Evolutionary conservation across 192 early-diverging fungal genomes (phyloP), one percentile per base, ranked within the genome.

Genomic region (Nowakowskiella sp.): DNA sequence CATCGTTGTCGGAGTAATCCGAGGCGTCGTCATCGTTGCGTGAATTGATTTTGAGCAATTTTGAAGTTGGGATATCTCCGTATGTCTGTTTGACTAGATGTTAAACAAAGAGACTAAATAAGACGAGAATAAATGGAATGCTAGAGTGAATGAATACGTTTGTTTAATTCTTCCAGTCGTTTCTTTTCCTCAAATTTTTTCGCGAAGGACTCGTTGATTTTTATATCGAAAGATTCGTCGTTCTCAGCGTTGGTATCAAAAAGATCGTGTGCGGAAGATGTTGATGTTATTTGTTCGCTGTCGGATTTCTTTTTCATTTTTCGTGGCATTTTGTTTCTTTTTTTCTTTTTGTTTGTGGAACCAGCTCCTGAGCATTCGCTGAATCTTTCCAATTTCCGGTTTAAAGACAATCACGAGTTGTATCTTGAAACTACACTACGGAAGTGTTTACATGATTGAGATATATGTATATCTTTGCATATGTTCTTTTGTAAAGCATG

Each of bases 171-270:
- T 55, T 89, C 83, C 30, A 55, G 48, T 33, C 73, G 72, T 57
- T 89, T 89, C 25, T 60, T 66, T 9, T 70, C 36, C 39, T 83
- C 83, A 61, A 84, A 87, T 50, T 77, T 74, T 42, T 73, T 56
- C 39, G 87, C 87, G 66, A 73, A 76, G 10, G n/a, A 24, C 53
- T 64, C 28, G 58, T 69, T 70, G 55, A 79, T 55, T 8, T 53
- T 64, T 24, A 76, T 66, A 24, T 43, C 62, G 31, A 28, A 43
- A 7, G 55, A 60, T 22, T 66, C 72, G 45, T 60, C 57, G 10
- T 55, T 49, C 27, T 67, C 66, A 47, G 42, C 66, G 30, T 62
- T n/a, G n/a, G n/a, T n/a, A n/a, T n/a, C n/a, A n/a, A n/a, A n/a
- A n/a, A n/a, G n/a, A n/a, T n/a, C n/a, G n/a, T n/a, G n/a, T n/a